Evolutionary conservation across 2,329 filamentous ascomycete genomes (phyloP).

Genomic region (Juglanconis sp.): DNA sequence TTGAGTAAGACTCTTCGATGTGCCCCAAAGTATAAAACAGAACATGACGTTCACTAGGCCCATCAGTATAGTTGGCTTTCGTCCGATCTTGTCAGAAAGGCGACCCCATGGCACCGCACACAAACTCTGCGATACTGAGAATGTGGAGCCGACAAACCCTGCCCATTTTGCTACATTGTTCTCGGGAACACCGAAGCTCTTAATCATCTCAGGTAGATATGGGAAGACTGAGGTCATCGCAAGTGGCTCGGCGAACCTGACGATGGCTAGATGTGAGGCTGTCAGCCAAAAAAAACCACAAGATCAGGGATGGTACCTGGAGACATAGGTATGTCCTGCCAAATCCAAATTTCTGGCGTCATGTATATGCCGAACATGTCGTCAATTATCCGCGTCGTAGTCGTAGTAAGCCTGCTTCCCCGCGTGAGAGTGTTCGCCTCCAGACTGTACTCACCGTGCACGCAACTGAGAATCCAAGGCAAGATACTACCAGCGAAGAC

Average conservation of each 20-base stretch:
- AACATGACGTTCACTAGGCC: conserved; percentile 77
- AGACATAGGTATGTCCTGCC: not conserved
- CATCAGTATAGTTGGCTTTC: conserved; percentile 76
- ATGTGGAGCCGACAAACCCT: conserved; percentile 69
- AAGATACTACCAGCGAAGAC: conserved; percentile 4
- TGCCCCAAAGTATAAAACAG: conserved; percentile 77
- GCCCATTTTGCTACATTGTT: conserved; percentile 77
- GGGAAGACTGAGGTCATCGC: conserved; percentile 71
- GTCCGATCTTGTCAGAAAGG: conserved; percentile 73
- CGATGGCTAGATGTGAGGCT: conserved; percentile 55
- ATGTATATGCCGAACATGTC: not conserved
- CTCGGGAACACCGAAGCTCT: conserved; percentile 68
- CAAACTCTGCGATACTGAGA: conserved; percentile 68
- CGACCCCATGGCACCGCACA: conserved; percentile 75
- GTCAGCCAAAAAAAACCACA: conserved; percentile 30
- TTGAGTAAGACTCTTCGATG: conserved; percentile 76
- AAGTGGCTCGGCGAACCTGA: conserved; percentile 73
- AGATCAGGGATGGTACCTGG: conserved; percentile 20
- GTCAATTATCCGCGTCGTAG: not conserved
- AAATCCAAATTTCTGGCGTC: not conserved
- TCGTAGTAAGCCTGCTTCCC: not conserved
- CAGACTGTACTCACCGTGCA: not conserved
- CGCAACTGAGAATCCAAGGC: conserved; percentile 4
- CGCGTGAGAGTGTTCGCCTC: not conserved
- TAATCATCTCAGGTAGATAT: conserved; percentile 76